Conservation (phyloP, 1,284 basidiomycete species). For the Ganoderma meredithae region DNA sequence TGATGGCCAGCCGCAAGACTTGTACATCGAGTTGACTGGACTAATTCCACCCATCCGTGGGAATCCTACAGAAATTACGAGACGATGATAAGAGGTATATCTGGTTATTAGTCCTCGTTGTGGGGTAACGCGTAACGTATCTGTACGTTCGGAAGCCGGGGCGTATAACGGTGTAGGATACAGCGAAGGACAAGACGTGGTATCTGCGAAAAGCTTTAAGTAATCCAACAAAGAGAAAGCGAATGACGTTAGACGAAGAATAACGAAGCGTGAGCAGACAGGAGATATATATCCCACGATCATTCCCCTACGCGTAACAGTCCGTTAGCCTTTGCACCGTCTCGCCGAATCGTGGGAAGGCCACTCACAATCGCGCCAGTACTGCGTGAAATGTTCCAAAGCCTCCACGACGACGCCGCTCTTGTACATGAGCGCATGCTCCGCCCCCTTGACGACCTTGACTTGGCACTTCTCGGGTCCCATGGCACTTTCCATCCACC, state of each 20-base stretch:
- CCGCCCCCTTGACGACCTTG: slow-evolving; percentile 85
- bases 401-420: slow-evolving; percentile 89
- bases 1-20: slow-evolving; percentile 15
- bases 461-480: slow-evolving; percentile 78
- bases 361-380: slow-evolving; percentile 56
- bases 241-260: slow-evolving; percentile 16
- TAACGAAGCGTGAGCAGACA: background rate
- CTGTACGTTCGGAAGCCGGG: slow-evolving; percentile 4
- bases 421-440: slow-evolving; percentile 93
- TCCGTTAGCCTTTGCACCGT: slow-evolving; percentile 4
- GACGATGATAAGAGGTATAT: slow-evolving; percentile 20
- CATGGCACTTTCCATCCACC: slow-evolving; percentile 92
- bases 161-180: slow-evolving; percentile 30
- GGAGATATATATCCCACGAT: slow-evolving; percentile 22
- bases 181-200: slow-evolving; percentile 30
- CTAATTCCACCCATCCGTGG: slow-evolving; percentile 21
- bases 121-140: slow-evolving; percentile 31
- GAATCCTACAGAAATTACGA: slow-evolving; percentile 31
- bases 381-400: slow-evolving; percentile 71
- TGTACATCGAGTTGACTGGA: slow-evolving; percentile 26
- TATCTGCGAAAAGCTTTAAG: slow-evolving; percentile 42
- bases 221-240: slow-evolving; percentile 42
- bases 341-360: background rate
- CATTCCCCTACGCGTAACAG: slow-evolving; percentile 28
- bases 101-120: slow-evolving; percentile 27